Conservation (phyloP, 2,329 filamentous ascomycete species). For the Aspergillus sclerotialis region DNA sequence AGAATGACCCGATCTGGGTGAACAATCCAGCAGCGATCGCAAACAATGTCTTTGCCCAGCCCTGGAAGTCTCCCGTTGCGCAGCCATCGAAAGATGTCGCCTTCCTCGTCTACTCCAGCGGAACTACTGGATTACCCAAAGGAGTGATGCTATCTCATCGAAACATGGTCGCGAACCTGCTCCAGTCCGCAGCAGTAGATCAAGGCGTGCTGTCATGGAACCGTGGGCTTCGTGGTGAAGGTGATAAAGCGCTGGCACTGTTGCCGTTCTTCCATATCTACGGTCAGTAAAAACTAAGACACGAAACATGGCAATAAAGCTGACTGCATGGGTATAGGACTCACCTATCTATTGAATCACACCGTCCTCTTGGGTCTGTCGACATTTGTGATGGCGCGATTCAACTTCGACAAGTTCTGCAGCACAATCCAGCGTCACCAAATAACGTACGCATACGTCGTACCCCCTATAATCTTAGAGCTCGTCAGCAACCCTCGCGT, state of each 20-base stretch:
- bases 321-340: slow-evolving; percentile 1
- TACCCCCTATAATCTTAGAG: slow-evolving; percentile 8
- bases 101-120: slow-evolving; percentile 21
- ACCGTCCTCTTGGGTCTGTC: slow-evolving; percentile 7
- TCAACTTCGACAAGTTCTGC: slow-evolving; percentile 9
- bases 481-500: slow-evolving; percentile 6
- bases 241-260: slow-evolving; percentile 7
- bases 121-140: slow-evolving; percentile 22
- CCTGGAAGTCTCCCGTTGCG: slow-evolving; percentile 3
- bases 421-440: slow-evolving; percentile 5
- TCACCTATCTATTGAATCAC: slow-evolving; percentile 10
- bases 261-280: slow-evolving; percentile 14
- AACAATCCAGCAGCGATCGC: not conserved
- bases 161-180: slow-evolving; percentile 10
- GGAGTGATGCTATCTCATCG: slow-evolving; percentile 13
- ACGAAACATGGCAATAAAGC: not conserved
- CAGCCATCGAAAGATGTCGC: slow-evolving; percentile 5
- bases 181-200: slow-evolving; percentile 6
- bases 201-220: slow-evolving; percentile 4
- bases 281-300: slow-evolving; percentile 2
- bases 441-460: slow-evolving; percentile 10
- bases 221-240: slow-evolving; percentile 2
- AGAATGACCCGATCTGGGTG: slow-evolving; percentile 1
- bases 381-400: slow-evolving; percentile 7
- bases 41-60: not conserved